Base-by-base conservation (phyloP, 345 rosid genomes). In the Excoecaria cochinchinensis region DNA sequence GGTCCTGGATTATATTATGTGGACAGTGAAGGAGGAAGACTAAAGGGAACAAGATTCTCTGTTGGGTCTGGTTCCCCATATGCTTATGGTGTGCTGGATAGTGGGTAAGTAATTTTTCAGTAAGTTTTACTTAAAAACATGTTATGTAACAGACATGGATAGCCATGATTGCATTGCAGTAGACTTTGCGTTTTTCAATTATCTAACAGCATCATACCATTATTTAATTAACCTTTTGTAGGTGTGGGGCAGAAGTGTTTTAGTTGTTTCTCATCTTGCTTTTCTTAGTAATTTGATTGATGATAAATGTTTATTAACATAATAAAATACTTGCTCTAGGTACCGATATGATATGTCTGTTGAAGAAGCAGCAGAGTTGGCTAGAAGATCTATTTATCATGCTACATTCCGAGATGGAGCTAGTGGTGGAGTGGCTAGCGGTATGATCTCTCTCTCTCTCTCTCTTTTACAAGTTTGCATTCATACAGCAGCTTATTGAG, bases 41-140 rank as follows among this genome's bases (percentile, higher is more conserved):
- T 93, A 81, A 96, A 96, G 78, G 98, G 99, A 81, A 87, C 85
- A 66, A 87, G 94, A 55, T 96, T 96, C 79, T 96, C 99, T n/a
- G 99, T 93, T 58, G 99, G 98, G 74, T 96, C 99, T 68, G 99
- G 99, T 80, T 96, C 99, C 48, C 99, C 99, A 17, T 96, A 96
- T 78, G 99, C 98, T 42, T 96, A 96, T 68, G 99, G 99, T 79
- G 97, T 96, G 24, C 85, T 96, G 11, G 99, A 96, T 75, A 90
- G 87, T 76, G 98, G 98, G 99, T 96, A 60, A 74, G 88, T 75
- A 22, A 14, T 47, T 57, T 74, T 62, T 61, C 21, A 17, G 16
- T 31, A 31, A 31, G 31, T 31, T 31, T 31, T 31, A 31, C 31
- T 31, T 31, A 31, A 31, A 52, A 69, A 31, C 58, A n/a, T 40